Conservation (phyloP, 2,329 filamentous ascomycete species). For the Ophiocordyceps camponoti-rufipedis region DNA sequence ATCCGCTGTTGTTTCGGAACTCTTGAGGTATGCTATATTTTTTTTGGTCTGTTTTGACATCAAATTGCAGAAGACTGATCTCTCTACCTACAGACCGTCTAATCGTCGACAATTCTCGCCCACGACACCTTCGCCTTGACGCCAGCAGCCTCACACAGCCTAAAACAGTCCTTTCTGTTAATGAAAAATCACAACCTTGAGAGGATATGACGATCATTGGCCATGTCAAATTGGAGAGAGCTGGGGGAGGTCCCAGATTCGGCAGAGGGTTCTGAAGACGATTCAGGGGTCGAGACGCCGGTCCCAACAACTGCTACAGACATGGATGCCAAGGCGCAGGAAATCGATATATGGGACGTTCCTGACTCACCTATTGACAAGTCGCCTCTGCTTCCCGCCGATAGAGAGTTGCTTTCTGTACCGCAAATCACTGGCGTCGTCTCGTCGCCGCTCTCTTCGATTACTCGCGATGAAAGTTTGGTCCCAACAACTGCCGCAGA, state of each 20-base stretch:
- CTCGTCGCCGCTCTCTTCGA: no score
- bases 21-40: no score
- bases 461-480: no score
- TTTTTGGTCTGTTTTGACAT: no score
- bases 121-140: neutral
- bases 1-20: no score
- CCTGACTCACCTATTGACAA: slow-evolving; percentile 13
- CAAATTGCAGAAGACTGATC: no score
- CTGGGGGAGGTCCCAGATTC: slow-evolving; percentile 32
- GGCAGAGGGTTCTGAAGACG: slow-evolving; percentile 27
- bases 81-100: no score
- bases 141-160: neutral
- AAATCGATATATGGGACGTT: slow-evolving; percentile 17
- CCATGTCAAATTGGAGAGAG: slow-evolving; percentile 30
- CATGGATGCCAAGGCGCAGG: neutral
- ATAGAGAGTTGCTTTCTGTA: no score
- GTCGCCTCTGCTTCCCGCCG: neutral
- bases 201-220: slow-evolving; percentile 8
- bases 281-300: slow-evolving; percentile 8
- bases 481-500: no score
- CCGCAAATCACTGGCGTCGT: no score
- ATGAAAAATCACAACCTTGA: neutral
- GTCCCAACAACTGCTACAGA: neutral
- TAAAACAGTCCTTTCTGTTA: no score
- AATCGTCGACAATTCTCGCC: neutral